Conservation (phyloP, 2,329 filamentous ascomycete genomes). For the Ramichloridium luteum region DNA sequence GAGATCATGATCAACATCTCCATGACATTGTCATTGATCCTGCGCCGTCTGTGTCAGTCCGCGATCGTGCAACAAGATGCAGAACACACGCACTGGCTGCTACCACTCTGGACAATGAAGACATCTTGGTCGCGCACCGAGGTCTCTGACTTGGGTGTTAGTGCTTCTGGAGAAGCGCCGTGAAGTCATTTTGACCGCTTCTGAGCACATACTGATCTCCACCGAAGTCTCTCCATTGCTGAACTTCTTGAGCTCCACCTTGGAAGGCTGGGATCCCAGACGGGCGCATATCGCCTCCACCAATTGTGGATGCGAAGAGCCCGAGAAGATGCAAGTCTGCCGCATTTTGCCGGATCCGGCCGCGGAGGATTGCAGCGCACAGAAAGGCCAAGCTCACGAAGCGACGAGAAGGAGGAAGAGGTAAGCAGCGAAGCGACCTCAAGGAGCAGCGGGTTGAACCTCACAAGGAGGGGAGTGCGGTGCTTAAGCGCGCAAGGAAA, state of each 20-base stretch:
- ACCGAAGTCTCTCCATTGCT: slow-evolving; percentile 60
- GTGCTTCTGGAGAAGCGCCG: background rate
- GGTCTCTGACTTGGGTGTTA: slow-evolving; percentile 28
- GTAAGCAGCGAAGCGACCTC: too few species aligned
- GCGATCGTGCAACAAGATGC: slow-evolving; percentile 4
- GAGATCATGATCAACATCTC: slow-evolving; percentile 98
- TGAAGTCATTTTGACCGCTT: background rate
- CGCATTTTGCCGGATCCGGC: too few species aligned
- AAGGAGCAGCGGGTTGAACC: too few species aligned
- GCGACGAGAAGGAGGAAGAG: too few species aligned
- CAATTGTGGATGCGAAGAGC: slow-evolving; percentile 51
- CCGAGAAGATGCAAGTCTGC: slow-evolving; percentile 55
- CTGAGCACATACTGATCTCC: slow-evolving; percentile 42
- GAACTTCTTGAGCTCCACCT: slow-evolving; percentile 53
- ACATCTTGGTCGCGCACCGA: slow-evolving; percentile 95
- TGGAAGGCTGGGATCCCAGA: slow-evolving; percentile 47
- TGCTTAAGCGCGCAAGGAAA: too few species aligned
- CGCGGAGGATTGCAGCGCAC: too few species aligned
- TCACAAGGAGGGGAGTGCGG: too few species aligned
- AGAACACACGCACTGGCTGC: slow-evolving; percentile 49
- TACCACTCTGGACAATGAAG: slow-evolving; percentile 96
- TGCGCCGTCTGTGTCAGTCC: too few species aligned
- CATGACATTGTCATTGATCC: slow-evolving; percentile 98
- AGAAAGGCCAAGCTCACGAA: too few species aligned
- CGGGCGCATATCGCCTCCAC: slow-evolving; percentile 55